These are phyloP conservation scores for Pachysandra terminalis DNA, from an alignment of 164 flowering plant genomes.

Conservation along the genomic window DNA sequence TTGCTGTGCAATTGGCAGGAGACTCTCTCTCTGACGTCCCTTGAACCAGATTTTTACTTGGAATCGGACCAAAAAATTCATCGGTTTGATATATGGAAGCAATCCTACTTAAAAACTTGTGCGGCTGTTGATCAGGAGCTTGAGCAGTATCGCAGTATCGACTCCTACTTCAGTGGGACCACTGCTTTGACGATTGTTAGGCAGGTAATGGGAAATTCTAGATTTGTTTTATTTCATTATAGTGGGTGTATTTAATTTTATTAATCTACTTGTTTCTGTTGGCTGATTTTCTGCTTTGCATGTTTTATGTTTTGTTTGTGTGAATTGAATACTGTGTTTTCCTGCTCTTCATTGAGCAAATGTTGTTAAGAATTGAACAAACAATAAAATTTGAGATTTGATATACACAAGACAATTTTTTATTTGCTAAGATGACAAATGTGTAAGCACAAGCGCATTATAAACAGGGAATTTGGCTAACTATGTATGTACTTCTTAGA, in stretches of 20 bases:
- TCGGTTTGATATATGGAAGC: constrained; percentile 62
- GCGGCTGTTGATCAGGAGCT: constrained; percentile 70
- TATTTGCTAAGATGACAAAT: background rate
- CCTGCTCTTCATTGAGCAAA: background rate
- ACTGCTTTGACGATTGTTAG: constrained; percentile 73
- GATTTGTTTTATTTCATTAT: background rate
- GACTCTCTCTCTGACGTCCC: constrained; percentile 39
- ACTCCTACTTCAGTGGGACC: constrained; percentile 77
- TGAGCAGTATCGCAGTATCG: constrained; percentile 43
- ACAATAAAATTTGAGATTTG: too few species aligned
- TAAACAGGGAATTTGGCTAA: background rate
- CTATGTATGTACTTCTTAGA: too few species aligned
- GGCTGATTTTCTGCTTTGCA: background rate
- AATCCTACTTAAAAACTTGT: constrained; percentile 65
- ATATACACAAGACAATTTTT: background rate
- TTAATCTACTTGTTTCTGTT: background rate
- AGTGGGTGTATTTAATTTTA: background rate
- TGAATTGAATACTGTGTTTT: background rate
- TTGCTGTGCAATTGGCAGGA: constrained; percentile 81
- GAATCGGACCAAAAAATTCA: constrained; percentile 32
- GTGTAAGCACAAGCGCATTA: background rate
- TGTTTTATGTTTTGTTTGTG: background rate
- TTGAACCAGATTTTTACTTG: constrained; percentile 30
- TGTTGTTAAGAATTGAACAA: background rate
- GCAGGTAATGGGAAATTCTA: constrained; percentile 52